A percentile compares a stretch with the other conserved stretches of the same genome.
These are phyloP conservation scores for Eragrostis nindensis DNA, from an alignment of 176 grass and related monocot species.

Conservation along the genomic window DNA sequence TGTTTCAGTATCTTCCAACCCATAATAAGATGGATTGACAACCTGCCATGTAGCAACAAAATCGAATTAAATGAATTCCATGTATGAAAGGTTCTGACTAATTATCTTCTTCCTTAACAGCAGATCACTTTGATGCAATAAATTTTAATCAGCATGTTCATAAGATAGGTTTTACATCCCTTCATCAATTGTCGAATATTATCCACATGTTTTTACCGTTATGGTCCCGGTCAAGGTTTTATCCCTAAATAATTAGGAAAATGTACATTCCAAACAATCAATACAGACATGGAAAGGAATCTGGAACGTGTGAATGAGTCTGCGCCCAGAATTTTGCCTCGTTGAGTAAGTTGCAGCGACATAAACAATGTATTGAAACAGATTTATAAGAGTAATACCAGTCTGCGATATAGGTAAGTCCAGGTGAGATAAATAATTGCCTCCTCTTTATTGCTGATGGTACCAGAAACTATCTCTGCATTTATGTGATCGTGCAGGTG, in stretches of 20 bases:
- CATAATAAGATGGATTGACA: slow-evolving; percentile 97
- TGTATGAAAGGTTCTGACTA: slow-evolving; percentile 1
- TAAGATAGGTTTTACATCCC: slow-evolving; percentile 4
- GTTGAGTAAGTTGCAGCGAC: slow-evolving; percentile 23
- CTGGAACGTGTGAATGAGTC: neutral
- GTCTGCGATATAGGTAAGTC: slow-evolving; percentile 91
- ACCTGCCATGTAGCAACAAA: slow-evolving; percentile 53
- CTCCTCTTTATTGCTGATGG: slow-evolving; percentile 93
- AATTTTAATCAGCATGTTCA: slow-evolving; percentile 4
- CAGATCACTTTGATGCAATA: slow-evolving; percentile 16
- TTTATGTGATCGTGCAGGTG: slow-evolving; percentile 97
- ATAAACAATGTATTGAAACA: slow-evolving; percentile 24
- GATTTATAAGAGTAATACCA: slow-evolving; percentile 66
- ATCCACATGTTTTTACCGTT: neutral
- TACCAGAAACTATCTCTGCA: slow-evolving; percentile 92
- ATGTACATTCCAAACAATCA: slow-evolving; percentile 6
- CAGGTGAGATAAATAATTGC: slow-evolving; percentile 97
- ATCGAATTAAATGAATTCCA: slow-evolving; percentile 14
- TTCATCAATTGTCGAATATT: slow-evolving; percentile 12
- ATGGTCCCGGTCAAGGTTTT: neutral
- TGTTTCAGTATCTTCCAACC: slow-evolving; percentile 79
- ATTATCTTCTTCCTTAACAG: slow-evolving; percentile 18
- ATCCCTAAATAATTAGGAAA: slow-evolving; percentile 22
- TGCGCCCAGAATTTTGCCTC: neutral
- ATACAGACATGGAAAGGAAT: slow-evolving; percentile 1